Base-by-base conservation (phyloP, 2,329 filamentous ascomycete species). In the Neonectria coccinea region DNA sequence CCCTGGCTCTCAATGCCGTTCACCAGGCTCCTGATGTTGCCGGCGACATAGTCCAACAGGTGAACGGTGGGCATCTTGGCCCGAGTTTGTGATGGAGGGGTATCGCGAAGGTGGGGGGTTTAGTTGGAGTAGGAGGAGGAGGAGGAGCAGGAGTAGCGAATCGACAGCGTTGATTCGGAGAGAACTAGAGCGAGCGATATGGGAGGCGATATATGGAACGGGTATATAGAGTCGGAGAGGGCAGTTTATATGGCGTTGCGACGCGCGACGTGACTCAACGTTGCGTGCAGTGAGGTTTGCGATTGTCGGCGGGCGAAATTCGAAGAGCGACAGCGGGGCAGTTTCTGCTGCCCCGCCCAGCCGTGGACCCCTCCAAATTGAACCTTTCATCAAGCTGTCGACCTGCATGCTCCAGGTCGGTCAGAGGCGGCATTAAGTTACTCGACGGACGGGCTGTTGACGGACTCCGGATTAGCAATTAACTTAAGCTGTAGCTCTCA, bases 1-100 rank as follows among this genome's bases (percentile, higher is more conserved):
- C 96, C 96, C 64, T 95, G 87, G 80, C 96, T 97, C 80, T 99
- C 95, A 75, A 99, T 97, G 74, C 95, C 96, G 84, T 99, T 99
- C 77, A 94, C 95, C 74, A 99, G 88, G 68, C 94, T 97, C 70
- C 95, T 91, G 73, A 99, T 90, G 80, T 99, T 99, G 76, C 96
- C 96, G 66, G 96, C 95, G 70, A 97, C 95, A 79, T 97, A 98
- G 83, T 98, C 85, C 73, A 91, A 81, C 59, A 96, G 82, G 81
- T 95, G 88, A 68, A 95, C 92, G 53, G 87, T 92, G 68, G 92
- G 89, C 91, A 94, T 94, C 55, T 73, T 85, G 74, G 66, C 71
- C 70, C 59, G 45, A 41, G 52, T 59, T 57, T 29, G 22, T 61
- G 59, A 65, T 56, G 60, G 60, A 58, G 27, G 63, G 54, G 47